Base-by-base conservation (phyloP, 495 filamentous ascomycete genomes). In the Penicillium chermesinum region DNA sequence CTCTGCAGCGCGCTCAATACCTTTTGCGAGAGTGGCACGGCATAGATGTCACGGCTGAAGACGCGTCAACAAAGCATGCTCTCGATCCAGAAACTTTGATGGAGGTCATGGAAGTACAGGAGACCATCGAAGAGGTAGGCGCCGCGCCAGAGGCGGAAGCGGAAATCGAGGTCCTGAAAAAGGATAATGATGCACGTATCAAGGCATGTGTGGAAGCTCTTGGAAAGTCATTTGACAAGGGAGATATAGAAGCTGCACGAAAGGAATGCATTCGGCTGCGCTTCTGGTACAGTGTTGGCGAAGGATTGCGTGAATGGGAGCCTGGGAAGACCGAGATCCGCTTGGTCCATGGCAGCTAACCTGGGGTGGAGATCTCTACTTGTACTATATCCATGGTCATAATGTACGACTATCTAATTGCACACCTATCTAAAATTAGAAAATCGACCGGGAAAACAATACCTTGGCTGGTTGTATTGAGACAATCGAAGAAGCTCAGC, bases 251-350 rank as follows among this genome's bases (percentile, higher is more conserved):
- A 55, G 63, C 22, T 14, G 93, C 89, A 25, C 81, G 74, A 70
- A 59, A 45, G 48, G 88, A 91, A 76, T 80, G 80, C 36, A 81
- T 94, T 6, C 70, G 77, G 65, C 69, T 97, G 76, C 74, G 89
- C 67, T 98, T 95, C 73, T 96, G 93, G 93, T 74, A 83, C 58
- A 93, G 89, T 76, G 81, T 98, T 41, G 77, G 79, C 40, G 85
- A 95, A 71, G 86, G 83, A 18, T 63, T 96, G 58, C 70, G 82
- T 63, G 78, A 79, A 55, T 95, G 91, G 93, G 91, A 88, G 77
- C 81, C 75, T 65, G 89, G 88, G 15, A 59, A 49, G 17, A 85
- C 81, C 63, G 71, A 76, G 40, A 77, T 87, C 53, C 73, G 82
- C 21, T 53, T 88, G 54, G 69, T 83, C 54, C 86, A 89, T 73